phyloP scores from a whole-genome alignment of 2,329 filamentous ascomycete genomes.

The Endothia cerciana region DNA sequence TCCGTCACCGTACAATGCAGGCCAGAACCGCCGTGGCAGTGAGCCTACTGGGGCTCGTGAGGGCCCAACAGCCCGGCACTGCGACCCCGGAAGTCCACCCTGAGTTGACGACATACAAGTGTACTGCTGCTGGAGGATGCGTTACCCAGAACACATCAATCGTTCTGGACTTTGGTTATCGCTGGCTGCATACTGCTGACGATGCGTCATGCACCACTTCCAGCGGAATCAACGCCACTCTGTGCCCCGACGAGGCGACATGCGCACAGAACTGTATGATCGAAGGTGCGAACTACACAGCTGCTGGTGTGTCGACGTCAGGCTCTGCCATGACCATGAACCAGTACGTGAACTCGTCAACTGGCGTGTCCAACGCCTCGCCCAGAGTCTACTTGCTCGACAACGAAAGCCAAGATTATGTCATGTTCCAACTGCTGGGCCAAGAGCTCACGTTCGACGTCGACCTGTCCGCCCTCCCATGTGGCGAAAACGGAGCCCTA shows the following conservation, averaged over 20 bases:
- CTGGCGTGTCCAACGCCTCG: constrained; percentile 31
- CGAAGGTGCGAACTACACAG: constrained; percentile 49
- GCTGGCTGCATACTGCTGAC: constrained; percentile 43
- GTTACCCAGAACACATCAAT: constrained; percentile 45
- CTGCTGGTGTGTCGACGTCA: constrained; percentile 33
- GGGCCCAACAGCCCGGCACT: constrained; percentile 36
- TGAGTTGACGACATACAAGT: constrained; percentile 48
- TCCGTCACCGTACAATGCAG: constrained; percentile 4
- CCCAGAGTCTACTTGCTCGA: constrained; percentile 56
- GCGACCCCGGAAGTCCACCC: constrained; percentile 45
- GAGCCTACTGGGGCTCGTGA: constrained; percentile 28
- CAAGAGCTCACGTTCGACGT: constrained; percentile 68
- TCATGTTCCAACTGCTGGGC: constrained; percentile 58
- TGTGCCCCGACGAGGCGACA: constrained; percentile 46
- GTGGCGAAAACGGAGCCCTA: constrained; percentile 65
- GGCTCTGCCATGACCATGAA: constrained; percentile 36
- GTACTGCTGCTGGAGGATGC: constrained; percentile 49
- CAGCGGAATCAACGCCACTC: constrained; percentile 37
- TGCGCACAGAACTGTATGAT: constrained; percentile 55
- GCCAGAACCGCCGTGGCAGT: constrained; percentile 1
- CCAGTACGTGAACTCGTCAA: constrained; percentile 34
- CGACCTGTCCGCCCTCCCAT: constrained; percentile 63
- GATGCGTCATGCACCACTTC: constrained; percentile 34
- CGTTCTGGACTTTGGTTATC: constrained; percentile 46
- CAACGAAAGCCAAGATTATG: constrained; percentile 24